Base-by-base conservation (phyloP, 768 basidiomycete genomes). In the Leccinum olivaceopallidum region DNA sequence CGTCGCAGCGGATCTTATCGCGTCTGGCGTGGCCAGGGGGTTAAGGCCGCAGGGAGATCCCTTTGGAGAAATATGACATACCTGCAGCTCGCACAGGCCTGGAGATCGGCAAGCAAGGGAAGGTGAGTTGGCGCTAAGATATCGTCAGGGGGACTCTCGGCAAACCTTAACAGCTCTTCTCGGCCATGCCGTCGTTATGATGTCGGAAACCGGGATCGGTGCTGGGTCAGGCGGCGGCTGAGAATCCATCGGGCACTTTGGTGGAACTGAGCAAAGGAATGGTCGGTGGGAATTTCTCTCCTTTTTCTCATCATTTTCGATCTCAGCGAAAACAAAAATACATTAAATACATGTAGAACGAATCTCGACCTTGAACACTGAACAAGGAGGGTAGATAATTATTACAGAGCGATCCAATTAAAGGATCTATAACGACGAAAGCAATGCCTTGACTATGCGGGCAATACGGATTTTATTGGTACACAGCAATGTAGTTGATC, bases 71-170 rank as follows among this genome's bases (percentile, higher is more conserved):
- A 52, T 12, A 55, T 56, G 10, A 16, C 39, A 52, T 16, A 74
- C 85, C 85, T 84, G 79, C 85, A 86, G 55, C 77, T 82, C 13
- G 83, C 82, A 71, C 85, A 86, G 48, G 85, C 85, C 85, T 85
- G 52, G 24, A 6, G 49, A 48, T 55, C 39, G 39, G 18, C 39
- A 39, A 39, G 39, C 8, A 39, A 18, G n/a, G 44, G 44, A 44
- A 20, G 22, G 58, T 74, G 30, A 72, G 65, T 12, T n/a, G 56
- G 55, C 4, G 57, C 39, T 50, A 8, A 39, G 37, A 24, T 22
- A 32, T 53, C 32, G 56, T 57, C 47, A 34, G 64, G 54, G 56
- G 37, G 58, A 12, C n/a, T 44, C 57, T 61, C 59, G 65, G 65
- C 56, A 71, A 76, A 80, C 84, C 77, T 83, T 84, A n/a, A 76